Conservation (phyloP, 768 basidiomycete genomes). For the Clitopilus hobsonii region DNA sequence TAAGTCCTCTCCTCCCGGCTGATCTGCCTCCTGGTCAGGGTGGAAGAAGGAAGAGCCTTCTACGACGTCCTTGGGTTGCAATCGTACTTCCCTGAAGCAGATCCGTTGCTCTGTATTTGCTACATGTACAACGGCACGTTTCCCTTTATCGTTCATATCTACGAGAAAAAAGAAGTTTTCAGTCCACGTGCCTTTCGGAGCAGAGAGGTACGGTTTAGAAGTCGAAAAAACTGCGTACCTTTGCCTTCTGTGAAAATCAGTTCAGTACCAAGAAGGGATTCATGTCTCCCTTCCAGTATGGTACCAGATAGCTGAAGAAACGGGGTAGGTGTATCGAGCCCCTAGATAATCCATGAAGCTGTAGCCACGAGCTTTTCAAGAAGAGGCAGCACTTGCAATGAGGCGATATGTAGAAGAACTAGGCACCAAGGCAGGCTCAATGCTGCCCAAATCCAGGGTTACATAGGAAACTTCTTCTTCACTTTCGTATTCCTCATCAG, state of each 20-base stretch:
- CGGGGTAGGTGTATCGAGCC: constrained; percentile 72
- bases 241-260: constrained; percentile 69
- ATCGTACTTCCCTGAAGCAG: constrained; percentile 66
- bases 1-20: background rate
- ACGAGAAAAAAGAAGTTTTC: background rate
- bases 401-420: constrained; percentile 66
- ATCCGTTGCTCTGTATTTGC: constrained; percentile 66
- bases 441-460: constrained; percentile 66
- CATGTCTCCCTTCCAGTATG: constrained; percentile 66
- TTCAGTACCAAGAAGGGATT: constrained; percentile 69
- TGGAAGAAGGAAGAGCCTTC: background rate
- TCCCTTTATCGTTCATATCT: constrained; percentile 34
- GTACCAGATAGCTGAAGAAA: constrained; percentile 76
- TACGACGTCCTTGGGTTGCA: constrained; percentile 34
- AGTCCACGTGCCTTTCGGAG: background rate
- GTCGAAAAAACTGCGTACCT: constrained; percentile 36
- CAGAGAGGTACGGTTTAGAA: no score
- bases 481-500: constrained; percentile 62
- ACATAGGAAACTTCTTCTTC: constrained; percentile 62
- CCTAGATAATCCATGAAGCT: constrained; percentile 32
- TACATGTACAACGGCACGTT: constrained; percentile 48
- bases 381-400: constrained; percentile 47
- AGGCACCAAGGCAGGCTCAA: constrained; percentile 73
- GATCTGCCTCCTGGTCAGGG: constrained; percentile 7
- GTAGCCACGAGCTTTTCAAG: background rate